Conservation (phyloP, 176 grass and related monocot species). For the barley (Hordeum vulgare) region DNA sequence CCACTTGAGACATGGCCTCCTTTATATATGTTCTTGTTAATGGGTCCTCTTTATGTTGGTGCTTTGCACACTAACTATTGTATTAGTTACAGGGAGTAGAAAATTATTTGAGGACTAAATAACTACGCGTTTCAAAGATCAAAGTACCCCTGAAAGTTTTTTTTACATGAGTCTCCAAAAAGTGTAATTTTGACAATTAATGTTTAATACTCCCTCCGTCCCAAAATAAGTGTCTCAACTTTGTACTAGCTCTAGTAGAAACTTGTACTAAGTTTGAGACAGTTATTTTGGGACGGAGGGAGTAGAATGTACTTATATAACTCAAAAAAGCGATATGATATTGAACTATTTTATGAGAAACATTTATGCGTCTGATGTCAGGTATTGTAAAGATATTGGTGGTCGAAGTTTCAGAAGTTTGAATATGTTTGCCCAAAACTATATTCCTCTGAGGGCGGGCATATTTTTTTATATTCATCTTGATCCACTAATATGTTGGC, state of each 20-base stretch:
- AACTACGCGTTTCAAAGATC: not conserved
- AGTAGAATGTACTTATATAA: not conserved
- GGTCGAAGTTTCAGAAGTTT: not conserved
- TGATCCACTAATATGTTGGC: not conserved
- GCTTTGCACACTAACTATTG: not conserved
- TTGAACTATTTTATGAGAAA: not conserved
- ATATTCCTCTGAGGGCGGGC: not conserved
- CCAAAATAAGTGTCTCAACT: too few relatives aligned
- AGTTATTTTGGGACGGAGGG: too few relatives aligned
- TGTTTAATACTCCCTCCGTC: too few relatives aligned
- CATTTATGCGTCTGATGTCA: not conserved
- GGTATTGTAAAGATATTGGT: not conserved
- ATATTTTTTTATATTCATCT: not conserved
- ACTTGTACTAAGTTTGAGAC: too few relatives aligned
- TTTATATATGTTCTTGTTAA: not conserved
- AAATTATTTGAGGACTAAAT: not conserved
- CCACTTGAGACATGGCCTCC: not conserved
- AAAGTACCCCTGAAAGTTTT: too few relatives aligned
- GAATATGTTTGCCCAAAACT: not conserved
- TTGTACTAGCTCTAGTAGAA: too few relatives aligned
- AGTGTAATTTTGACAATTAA: not conserved
- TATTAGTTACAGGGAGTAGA: not conserved
- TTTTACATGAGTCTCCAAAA: not conserved
- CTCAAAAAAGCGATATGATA: not conserved
- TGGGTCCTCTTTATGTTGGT: not conserved